These are phyloP conservation scores for Diplotaxis tenuifolia DNA, from an alignment of 345 rosid species.

Conservation along the genomic window DNA sequence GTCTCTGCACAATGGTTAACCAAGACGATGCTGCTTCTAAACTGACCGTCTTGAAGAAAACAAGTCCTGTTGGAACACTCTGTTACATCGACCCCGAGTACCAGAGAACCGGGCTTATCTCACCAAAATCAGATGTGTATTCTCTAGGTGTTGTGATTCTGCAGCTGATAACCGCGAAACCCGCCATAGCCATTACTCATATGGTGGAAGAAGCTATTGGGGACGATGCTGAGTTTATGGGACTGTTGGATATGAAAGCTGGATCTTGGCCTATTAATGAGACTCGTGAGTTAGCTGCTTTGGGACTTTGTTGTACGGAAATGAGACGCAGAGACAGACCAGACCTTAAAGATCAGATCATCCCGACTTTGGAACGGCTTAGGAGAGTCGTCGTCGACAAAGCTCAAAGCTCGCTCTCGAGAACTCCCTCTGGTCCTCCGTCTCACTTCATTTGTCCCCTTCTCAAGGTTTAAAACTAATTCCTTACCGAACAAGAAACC, in stretches of 20 bases:
- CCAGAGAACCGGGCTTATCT: constrained; percentile 70
- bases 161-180: constrained; percentile 76
- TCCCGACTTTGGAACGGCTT: constrained; percentile 71
- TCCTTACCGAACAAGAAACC: background rate
- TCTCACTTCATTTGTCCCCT: constrained; percentile 79
- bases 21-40: constrained; percentile 44
- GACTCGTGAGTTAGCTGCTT: background rate
- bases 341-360: constrained; percentile 48
- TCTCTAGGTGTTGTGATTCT: constrained; percentile 64
- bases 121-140: constrained; percentile 50
- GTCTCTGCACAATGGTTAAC: constrained; percentile 61
- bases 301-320: background rate
- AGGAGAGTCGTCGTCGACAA: constrained; percentile 44
- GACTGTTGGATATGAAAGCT: background rate
- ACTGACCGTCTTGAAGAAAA: constrained; percentile 45
- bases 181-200: constrained; percentile 65
- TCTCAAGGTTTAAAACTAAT: constrained; percentile 45
- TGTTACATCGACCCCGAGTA: constrained; percentile 94
- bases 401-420: constrained; percentile 37
- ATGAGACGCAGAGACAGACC: constrained; percentile 42
- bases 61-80: constrained; percentile 77
- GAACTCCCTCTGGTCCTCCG: constrained; percentile 43
- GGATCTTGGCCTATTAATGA: background rate
- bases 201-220: constrained; percentile 64
- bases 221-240: constrained; percentile 23